These are phyloP conservation scores for Pistacia atlantica DNA, from an alignment of 345 rosid species.

Conservation along the genomic window DNA sequence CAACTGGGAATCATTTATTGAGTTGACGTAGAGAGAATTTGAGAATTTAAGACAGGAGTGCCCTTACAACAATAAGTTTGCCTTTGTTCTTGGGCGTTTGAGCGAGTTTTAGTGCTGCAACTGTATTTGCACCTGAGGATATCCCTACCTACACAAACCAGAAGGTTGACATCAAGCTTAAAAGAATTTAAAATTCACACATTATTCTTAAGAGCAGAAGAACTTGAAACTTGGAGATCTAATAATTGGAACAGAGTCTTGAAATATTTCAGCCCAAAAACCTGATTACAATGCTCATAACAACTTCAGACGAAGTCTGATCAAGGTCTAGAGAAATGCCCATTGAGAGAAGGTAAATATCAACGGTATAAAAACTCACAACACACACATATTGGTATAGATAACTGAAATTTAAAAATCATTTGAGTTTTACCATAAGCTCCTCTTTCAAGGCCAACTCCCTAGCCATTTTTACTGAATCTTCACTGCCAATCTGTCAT, in stretches of 20 bases:
- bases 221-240: not conserved
- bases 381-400: not conserved
- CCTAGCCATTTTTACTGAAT: constrained; percentile 92
- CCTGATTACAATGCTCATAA: not conserved
- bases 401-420: not conserved
- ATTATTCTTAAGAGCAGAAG: not conserved
- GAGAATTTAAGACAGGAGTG: not conserved
- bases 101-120: constrained; percentile 82
- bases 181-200: not conserved
- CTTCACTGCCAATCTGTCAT: constrained; percentile 83
- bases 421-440: constrained; percentile 64
- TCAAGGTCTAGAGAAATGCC: too few relatives aligned
- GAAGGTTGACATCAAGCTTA: not conserved
- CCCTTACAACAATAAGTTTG: constrained; percentile 90
- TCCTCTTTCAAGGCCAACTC: constrained; percentile 92
- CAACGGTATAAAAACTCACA: not conserved
- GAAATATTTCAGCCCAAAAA: not conserved
- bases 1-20: not conserved
- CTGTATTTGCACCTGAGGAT: constrained; percentile 93
- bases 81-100: constrained; percentile 92
- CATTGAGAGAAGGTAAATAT: not conserved
- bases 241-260: not conserved
- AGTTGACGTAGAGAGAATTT: not conserved
- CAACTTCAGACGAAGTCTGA: not conserved
- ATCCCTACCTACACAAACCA: constrained; percentile 75